These are phyloP conservation scores for Wickerhamomyces chaumierensis DNA, from an alignment of 805 yeast species.

Conservation along the genomic window DNA sequence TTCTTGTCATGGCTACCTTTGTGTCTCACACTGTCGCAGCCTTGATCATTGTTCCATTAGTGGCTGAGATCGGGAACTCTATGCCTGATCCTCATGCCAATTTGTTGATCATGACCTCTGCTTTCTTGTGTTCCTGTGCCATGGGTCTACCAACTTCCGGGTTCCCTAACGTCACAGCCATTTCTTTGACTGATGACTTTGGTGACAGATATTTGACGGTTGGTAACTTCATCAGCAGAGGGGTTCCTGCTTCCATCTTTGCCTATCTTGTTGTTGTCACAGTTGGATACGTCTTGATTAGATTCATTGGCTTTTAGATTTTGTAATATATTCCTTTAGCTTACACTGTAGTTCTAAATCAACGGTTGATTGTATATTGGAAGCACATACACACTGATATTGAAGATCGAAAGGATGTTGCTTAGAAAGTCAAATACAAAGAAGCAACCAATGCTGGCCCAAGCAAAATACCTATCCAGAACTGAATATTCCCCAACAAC, in stretches of 20 bases:
- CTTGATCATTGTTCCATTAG: constrained; percentile 80
- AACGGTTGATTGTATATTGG: too few relatives aligned
- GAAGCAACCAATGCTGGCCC: constrained; percentile 89
- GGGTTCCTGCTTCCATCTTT: constrained; percentile 78
- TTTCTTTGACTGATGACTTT: constrained; percentile 84
- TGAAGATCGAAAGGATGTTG: too few relatives aligned
- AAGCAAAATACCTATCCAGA: constrained; percentile 85
- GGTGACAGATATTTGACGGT: constrained; percentile 88
- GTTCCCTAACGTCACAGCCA: constrained; percentile 95
- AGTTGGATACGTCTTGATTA: constrained; percentile 71
- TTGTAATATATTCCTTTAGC: too few relatives aligned
- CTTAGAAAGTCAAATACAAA: constrained; percentile 65
- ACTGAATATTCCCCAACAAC: constrained; percentile 65
- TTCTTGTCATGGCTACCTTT: constrained; percentile 81
- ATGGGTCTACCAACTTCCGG: constrained; percentile 98
- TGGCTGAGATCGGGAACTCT: constrained; percentile 76
- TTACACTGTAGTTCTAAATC: background rate
- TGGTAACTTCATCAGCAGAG: constrained; percentile 75
- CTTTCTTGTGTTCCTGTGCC: constrained; percentile 77
- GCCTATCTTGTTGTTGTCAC: constrained; percentile 65
- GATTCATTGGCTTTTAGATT: constrained; percentile 34
- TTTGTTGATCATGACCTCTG: constrained; percentile 54
- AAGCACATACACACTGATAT: too few relatives aligned
- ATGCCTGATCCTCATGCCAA: constrained; percentile 75
- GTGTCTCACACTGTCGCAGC: constrained; percentile 98